Percentiles rank a stretch among this genome's conserved stretches.
These are phyloP conservation scores for Paecilomyces formosus DNA, from an alignment of 2,329 filamentous ascomycete species.

Conservation along the genomic window DNA sequence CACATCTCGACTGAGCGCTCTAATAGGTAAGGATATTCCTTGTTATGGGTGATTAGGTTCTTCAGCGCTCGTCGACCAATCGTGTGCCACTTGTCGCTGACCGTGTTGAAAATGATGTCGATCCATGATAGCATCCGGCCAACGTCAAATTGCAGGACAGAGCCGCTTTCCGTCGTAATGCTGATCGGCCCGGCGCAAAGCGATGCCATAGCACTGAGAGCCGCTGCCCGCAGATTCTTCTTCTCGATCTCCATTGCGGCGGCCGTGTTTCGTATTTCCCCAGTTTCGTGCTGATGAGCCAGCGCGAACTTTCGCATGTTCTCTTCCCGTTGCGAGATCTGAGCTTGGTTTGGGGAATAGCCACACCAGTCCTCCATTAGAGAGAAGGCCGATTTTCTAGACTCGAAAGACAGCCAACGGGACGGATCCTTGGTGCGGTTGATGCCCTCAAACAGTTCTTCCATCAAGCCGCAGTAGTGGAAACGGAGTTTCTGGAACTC, in stretches of 20 bases:
- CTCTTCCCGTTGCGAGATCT: constrained; percentile 75
- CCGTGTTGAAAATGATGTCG: constrained; percentile 85
- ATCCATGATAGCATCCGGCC: constrained; percentile 92
- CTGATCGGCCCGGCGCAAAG: constrained; percentile 78
- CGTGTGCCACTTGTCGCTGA: constrained; percentile 83
- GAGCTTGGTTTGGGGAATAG: constrained; percentile 81
- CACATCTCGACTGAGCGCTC: constrained; percentile 89
- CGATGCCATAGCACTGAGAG: constrained; percentile 89
- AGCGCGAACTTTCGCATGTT: constrained; percentile 80
- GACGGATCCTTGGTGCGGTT: constrained; percentile 77
- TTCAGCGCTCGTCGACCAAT: constrained; percentile 83
- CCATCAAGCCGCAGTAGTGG: constrained; percentile 89
- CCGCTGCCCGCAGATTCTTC: constrained; percentile 79
- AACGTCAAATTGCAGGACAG: constrained; percentile 84
- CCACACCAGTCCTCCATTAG: constrained; percentile 99
- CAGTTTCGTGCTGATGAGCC: constrained; percentile 64
- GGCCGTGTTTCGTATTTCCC: constrained; percentile 69
- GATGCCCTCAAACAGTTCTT: constrained; percentile 86
- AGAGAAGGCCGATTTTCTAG: constrained; percentile 87
- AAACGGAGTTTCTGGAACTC: constrained; percentile 85
- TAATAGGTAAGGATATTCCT: constrained; percentile 74
- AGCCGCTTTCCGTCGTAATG: constrained; percentile 79
- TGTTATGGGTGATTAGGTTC: constrained; percentile 85
- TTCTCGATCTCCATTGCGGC: constrained; percentile 97
- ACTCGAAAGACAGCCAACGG: constrained; percentile 96